phyloP scores from a whole-genome alignment of 2,329 filamentous ascomycete genomes.

The Dendryphion nanum region DNA sequence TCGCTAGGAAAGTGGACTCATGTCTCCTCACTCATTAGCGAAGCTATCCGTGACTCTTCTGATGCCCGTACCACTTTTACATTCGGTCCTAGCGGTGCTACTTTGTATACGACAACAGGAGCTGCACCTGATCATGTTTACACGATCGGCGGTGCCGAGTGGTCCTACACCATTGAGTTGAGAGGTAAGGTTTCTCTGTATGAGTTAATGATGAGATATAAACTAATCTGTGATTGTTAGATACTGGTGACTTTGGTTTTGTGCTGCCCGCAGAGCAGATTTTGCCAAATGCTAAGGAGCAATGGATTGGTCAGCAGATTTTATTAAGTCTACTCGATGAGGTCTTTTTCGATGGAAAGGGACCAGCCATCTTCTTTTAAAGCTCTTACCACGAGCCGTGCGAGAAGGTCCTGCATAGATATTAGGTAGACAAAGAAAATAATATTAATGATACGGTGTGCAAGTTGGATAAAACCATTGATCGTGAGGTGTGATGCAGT shows the following conservation, averaged over 20 bases:
- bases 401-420: too few relatives aligned
- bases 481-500: too few relatives aligned
- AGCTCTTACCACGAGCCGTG: too few relatives aligned
- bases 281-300: conserved; percentile 44
- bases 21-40: conserved; percentile 48
- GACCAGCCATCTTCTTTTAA: too few relatives aligned
- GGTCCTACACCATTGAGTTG: conserved; percentile 48
- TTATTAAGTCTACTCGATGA: conserved; percentile 24
- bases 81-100: conserved; percentile 54
- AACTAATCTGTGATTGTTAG: too few relatives aligned
- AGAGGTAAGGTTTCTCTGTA: too few relatives aligned
- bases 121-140: conserved; percentile 44
- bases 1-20: conserved; percentile 51
- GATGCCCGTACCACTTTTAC: conserved; percentile 35
- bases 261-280: conserved; percentile 51
- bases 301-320: conserved; percentile 41
- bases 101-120: conserved; percentile 57
- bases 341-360: conserved; percentile 29
- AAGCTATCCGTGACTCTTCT: conserved; percentile 50
- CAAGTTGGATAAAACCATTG: too few relatives aligned
- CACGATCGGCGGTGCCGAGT: conserved; percentile 41
- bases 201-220: too few relatives aligned
- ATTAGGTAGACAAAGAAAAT: too few relatives aligned
- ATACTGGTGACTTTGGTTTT: conserved; percentile 49
- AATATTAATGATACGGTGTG: too few relatives aligned